phyloP scores from a whole-genome alignment of 129 eudicot genomes.

The Dittrichia graveolens region DNA sequence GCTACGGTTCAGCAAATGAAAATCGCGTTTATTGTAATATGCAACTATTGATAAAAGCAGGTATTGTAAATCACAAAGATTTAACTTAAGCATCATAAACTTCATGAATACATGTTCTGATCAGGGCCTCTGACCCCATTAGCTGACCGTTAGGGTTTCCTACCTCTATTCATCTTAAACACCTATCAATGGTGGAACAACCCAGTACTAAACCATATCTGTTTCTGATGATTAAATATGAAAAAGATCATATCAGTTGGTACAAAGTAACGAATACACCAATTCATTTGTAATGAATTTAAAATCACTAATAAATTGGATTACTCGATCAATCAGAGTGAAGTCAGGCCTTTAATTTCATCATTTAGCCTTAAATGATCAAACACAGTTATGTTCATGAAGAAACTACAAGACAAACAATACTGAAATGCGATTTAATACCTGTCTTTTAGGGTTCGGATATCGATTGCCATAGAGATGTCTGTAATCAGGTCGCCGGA shows the following conservation, averaged over 20 bases:
- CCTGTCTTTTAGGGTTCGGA: constrained; percentile 59
- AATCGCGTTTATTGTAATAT: neutral
- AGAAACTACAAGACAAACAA: constrained; percentile 6
- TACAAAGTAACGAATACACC: too few relatives aligned
- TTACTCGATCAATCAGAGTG: constrained; percentile 6
- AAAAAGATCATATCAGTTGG: neutral
- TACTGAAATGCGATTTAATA: constrained; percentile 17
- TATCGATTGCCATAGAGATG: constrained; percentile 58
- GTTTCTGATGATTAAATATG: neutral
- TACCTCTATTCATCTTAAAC: neutral
- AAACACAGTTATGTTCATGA: neutral
- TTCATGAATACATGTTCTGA: neutral
- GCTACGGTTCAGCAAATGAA: too few relatives aligned
- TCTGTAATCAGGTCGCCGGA: constrained; percentile 5
- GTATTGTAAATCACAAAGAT: neutral
- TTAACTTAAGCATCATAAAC: neutral
- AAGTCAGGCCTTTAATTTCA: constrained; percentile 16
- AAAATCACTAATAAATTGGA: neutral
- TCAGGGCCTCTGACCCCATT: neutral
- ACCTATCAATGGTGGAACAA: constrained; percentile 15
- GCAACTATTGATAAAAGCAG: neutral
- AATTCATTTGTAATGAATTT: too few relatives aligned
- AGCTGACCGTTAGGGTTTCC: neutral
- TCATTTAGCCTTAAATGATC: constrained; percentile 3
- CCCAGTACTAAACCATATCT: neutral